These are phyloP conservation scores for Penicillium angulare DNA, from an alignment of 495 filamentous ascomycete species.

Conservation along the genomic window DNA sequence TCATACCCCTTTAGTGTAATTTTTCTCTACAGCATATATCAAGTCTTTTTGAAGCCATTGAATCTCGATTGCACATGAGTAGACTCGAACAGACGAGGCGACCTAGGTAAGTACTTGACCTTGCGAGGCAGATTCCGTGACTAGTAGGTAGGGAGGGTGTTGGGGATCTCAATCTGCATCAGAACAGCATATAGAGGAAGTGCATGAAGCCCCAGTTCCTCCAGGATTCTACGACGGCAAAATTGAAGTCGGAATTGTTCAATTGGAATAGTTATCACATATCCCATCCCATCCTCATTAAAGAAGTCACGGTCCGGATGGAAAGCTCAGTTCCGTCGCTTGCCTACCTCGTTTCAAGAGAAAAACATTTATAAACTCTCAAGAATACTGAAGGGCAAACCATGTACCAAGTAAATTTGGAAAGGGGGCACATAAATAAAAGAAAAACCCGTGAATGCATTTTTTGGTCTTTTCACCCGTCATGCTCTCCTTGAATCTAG, in stretches of 20 bases:
- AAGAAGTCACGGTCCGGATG: slow-evolving; percentile 23
- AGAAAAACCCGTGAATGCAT: slow-evolving; percentile 34
- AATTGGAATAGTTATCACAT: slow-evolving; percentile 33
- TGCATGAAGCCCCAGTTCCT: not conserved
- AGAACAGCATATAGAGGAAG: not conserved
- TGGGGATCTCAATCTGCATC: not conserved
- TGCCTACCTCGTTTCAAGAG: too few species aligned
- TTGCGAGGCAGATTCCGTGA: too few species aligned
- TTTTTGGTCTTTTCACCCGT: slow-evolving; percentile 34
- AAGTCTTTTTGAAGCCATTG: not conserved
- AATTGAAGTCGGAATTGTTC: slow-evolving; percentile 25
- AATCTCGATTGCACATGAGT: not conserved
- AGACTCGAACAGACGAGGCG: too few species aligned
- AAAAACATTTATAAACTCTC: too few species aligned
- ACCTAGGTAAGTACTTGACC: too few species aligned
- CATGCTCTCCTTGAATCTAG: slow-evolving; percentile 31
- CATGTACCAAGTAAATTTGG: slow-evolving; percentile 23
- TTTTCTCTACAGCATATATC: slow-evolving; percentile 3
- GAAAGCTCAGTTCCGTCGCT: slow-evolving; percentile 24
- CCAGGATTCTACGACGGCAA: not conserved
- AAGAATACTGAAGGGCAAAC: slow-evolving; percentile 16
- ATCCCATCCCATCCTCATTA: slow-evolving; percentile 35
- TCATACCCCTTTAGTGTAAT: slow-evolving; percentile 3
- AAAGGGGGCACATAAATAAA: slow-evolving; percentile 28
- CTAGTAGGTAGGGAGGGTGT: not conserved